Evolutionary conservation across 1,284 basidiomycete genomes (phyloP).

Genomic region (Ganoderma lucidum): DNA sequence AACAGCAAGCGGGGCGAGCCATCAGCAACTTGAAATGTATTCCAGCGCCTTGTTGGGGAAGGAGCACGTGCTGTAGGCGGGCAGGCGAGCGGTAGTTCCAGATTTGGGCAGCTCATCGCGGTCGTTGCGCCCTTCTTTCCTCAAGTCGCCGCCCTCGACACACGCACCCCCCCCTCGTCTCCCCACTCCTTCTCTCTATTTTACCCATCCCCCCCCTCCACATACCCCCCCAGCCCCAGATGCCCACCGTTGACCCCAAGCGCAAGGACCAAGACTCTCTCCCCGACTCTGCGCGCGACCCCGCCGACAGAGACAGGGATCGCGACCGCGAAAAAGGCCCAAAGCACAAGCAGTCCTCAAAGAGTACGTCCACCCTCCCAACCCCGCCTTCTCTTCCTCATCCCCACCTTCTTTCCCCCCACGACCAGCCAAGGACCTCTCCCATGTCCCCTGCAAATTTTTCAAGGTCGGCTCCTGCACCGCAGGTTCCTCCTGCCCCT

Average conservation of each 20-base stretch:
- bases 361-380: slow-evolving; percentile 41
- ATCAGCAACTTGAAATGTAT: not conserved
- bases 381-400: slow-evolving; percentile 7
- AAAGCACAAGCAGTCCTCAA: slow-evolving; percentile 46
- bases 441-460: slow-evolving; percentile 99
- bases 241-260: slow-evolving; percentile 44
- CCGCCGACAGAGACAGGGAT: slow-evolving; percentile 44
- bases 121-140: not conserved
- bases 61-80: not conserved
- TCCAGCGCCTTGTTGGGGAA: no score
- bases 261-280: slow-evolving; percentile 39
- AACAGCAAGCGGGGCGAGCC: not conserved
- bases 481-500: slow-evolving; percentile 94
- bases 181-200: not conserved
- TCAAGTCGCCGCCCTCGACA: slow-evolving; percentile 4
- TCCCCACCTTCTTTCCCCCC: not conserved
- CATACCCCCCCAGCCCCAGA: slow-evolving; percentile 26
- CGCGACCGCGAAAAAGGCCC: slow-evolving; percentile 44
- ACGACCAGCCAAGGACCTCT: slow-evolving; percentile 81
- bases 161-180: slow-evolving; percentile 10
- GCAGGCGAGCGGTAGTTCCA: not conserved
- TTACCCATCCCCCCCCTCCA: slow-evolving; percentile 7
- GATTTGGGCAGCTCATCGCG: slow-evolving; percentile 4
- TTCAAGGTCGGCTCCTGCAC: slow-evolving; percentile 95
- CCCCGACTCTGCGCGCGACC: slow-evolving; percentile 40